Evolutionary conservation across 139 green algal genomes (phyloP).

Genomic region (Gonium pectorale): DNA sequence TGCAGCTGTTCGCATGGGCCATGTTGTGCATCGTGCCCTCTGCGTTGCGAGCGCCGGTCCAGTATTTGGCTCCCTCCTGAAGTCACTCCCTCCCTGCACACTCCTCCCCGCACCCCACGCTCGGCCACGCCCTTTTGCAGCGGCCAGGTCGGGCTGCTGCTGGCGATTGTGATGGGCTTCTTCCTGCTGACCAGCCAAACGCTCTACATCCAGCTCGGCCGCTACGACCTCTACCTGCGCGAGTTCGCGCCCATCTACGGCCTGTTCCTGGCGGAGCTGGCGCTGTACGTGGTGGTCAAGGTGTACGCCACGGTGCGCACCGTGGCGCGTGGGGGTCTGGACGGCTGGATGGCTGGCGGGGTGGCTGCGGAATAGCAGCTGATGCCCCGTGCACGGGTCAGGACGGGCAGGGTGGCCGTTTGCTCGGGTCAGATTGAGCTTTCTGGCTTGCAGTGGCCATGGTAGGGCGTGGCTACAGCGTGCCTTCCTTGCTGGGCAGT

Average conservation of each 20-base stretch:
- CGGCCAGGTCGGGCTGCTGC: conserved; percentile 36
- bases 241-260: conserved; percentile 37
- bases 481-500: too few relatives aligned
- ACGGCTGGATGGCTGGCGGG: background rate
- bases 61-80: too few relatives aligned
- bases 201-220: conserved; percentile 40
- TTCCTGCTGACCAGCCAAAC: conserved; percentile 52
- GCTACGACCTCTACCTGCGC: conserved; percentile 51
- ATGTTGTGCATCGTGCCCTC: background rate
- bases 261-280: conserved; percentile 32
- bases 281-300: conserved; percentile 32
- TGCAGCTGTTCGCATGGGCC: background rate
- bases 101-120: background rate
- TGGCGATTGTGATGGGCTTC: conserved; percentile 48
- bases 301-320: conserved; percentile 16
- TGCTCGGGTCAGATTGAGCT: too few relatives aligned
- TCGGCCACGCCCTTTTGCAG: conserved; percentile 25
- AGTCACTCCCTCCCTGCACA: background rate
- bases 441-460: too few relatives aligned
- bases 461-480: too few relatives aligned
- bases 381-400: too few relatives aligned
- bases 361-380: too few relatives aligned
- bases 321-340: background rate
- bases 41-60: too few relatives aligned
- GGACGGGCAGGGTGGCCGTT: too few relatives aligned